These are phyloP conservation scores for Colletotrichum nymphaeae DNA, from an alignment of 2,329 filamentous ascomycete genomes.

Conservation along the genomic window DNA sequence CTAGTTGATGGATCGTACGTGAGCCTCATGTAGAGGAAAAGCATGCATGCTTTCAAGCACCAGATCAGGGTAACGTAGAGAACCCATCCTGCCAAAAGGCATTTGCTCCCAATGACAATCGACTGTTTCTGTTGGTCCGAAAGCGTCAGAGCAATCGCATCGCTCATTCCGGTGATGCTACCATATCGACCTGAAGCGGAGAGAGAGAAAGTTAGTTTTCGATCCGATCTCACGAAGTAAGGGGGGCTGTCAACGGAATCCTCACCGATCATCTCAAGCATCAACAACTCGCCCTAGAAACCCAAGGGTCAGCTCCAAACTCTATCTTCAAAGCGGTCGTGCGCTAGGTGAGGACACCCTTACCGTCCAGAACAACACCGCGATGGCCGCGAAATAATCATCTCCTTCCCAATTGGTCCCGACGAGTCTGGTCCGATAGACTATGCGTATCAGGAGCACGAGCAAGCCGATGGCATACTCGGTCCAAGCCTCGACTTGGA, in stretches of 20 bases:
- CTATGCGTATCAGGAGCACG: slow-evolving; percentile 51
- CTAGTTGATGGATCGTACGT: not conserved
- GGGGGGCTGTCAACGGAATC: not conserved
- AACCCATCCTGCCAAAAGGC: slow-evolving; percentile 50
- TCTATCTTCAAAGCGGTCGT: not conserved
- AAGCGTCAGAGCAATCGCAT: slow-evolving; percentile 35
- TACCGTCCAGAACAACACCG: slow-evolving; percentile 52
- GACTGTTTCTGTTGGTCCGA: slow-evolving; percentile 25
- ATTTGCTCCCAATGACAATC: slow-evolving; percentile 40
- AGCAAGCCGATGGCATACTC: slow-evolving; percentile 53
- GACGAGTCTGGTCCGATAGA: slow-evolving; percentile 50
- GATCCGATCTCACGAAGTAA: not conserved
- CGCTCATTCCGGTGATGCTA: slow-evolving; percentile 39
- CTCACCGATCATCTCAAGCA: slow-evolving; percentile 29
- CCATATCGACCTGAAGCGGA: slow-evolving; percentile 39
- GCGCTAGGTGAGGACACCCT: slow-evolving; percentile 4
- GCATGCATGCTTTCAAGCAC: slow-evolving; percentile 54
- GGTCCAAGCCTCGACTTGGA: slow-evolving; percentile 56
- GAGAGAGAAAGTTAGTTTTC: slow-evolving; percentile 25
- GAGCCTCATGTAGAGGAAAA: slow-evolving; percentile 49
- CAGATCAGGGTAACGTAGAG: slow-evolving; percentile 55
- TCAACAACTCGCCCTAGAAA: slow-evolving; percentile 4
- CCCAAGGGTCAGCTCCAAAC: not conserved
- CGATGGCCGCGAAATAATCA: slow-evolving; percentile 52
- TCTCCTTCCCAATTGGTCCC: slow-evolving; percentile 55